A percentile compares a stretch with the other conserved stretches of the same genome.
Conservation (phyloP, 2,329 filamentous ascomycete species). For the Colletotrichum phormii region DNA sequence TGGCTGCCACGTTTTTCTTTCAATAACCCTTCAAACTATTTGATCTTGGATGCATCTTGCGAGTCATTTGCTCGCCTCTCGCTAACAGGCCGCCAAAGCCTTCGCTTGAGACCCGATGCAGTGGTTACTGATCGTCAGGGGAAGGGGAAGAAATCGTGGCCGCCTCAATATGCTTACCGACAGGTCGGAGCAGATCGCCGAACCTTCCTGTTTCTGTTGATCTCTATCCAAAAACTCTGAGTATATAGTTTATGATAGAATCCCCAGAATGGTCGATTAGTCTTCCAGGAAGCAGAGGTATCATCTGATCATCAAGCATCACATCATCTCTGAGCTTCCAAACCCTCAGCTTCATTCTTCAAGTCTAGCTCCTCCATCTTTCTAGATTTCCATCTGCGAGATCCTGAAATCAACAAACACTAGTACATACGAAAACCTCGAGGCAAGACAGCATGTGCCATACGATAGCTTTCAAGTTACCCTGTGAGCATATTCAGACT, state of each 20-base stretch:
- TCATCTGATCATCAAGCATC: neutral
- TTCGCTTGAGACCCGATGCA: neutral
- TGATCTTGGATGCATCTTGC: slow-evolving; percentile 14
- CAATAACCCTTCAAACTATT: slow-evolving; percentile 37
- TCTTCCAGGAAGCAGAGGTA: neutral
- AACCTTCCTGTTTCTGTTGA: neutral
- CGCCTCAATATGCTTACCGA: slow-evolving; percentile 5
- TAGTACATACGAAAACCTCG: neutral
- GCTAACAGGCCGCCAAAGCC: neutral
- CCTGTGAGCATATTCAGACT: slow-evolving; percentile 63
- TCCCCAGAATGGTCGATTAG: neutral
- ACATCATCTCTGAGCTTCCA: no score
- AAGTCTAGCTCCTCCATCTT: neutral
- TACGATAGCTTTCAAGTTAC: slow-evolving; percentile 60
- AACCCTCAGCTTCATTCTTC: neutral
- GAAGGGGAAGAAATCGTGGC: slow-evolving; percentile 3
- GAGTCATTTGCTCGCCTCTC: neutral
- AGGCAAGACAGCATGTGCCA: slow-evolving; percentile 56
- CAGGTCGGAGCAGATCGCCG: no score
- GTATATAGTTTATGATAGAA: neutral
- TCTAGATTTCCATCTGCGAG: neutral
- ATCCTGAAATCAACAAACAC: neutral
- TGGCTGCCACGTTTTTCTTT: slow-evolving; percentile 37
- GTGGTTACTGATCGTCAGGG: slow-evolving; percentile 7
- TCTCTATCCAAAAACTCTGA: neutral